These are phyloP conservation scores for Thalassiosira profunda DNA, from an alignment of 108 stramenopile genomes.

Conservation along the genomic window DNA sequence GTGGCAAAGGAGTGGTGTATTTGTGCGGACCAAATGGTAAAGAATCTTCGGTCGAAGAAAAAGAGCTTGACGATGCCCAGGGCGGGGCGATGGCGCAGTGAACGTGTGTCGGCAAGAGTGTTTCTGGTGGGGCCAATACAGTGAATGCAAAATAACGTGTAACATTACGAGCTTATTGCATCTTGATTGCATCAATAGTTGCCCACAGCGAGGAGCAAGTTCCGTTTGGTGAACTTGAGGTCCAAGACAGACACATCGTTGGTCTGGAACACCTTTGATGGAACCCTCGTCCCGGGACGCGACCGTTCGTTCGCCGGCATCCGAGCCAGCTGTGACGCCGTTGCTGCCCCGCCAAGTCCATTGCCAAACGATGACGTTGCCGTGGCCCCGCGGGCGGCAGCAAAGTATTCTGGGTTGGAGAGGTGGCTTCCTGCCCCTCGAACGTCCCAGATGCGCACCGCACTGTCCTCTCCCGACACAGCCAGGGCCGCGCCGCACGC, in stretches of 20 bases:
- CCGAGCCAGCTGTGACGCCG: slow-evolving; percentile 13
- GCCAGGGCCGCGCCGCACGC: slow-evolving; percentile 84
- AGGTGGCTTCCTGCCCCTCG: slow-evolving; percentile 49
- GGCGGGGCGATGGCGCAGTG: too few relatives aligned
- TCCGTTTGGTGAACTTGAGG: slow-evolving; percentile 84
- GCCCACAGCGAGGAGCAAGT: slow-evolving; percentile 81
- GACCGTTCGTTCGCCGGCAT: slow-evolving; percentile 7
- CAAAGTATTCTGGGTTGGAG: slow-evolving; percentile 53
- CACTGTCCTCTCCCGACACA: slow-evolving; percentile 79
- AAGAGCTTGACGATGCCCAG: too few relatives aligned
- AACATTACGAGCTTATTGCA: too few relatives aligned
- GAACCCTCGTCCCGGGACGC: slow-evolving; percentile 30
- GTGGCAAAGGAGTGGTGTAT: slow-evolving; percentile 7
- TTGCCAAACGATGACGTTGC: slow-evolving; percentile 39
- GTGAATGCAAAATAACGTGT: too few relatives aligned
- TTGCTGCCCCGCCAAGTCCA: too few relatives aligned
- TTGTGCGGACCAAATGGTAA: too few relatives aligned
- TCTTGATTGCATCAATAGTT: too few relatives aligned
- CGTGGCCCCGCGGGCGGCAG: slow-evolving; percentile 29
- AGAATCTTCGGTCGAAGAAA: too few relatives aligned
- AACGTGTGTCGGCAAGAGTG: too few relatives aligned
- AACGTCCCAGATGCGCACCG: slow-evolving; percentile 88
- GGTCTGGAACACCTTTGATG: slow-evolving; percentile 36
- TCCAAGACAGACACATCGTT: slow-evolving; percentile 64
- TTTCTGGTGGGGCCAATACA: too few relatives aligned